These are phyloP conservation scores for Xylaria hypoxylon DNA, from an alignment of 2,329 filamentous ascomycete species.

Conservation along the genomic window DNA sequence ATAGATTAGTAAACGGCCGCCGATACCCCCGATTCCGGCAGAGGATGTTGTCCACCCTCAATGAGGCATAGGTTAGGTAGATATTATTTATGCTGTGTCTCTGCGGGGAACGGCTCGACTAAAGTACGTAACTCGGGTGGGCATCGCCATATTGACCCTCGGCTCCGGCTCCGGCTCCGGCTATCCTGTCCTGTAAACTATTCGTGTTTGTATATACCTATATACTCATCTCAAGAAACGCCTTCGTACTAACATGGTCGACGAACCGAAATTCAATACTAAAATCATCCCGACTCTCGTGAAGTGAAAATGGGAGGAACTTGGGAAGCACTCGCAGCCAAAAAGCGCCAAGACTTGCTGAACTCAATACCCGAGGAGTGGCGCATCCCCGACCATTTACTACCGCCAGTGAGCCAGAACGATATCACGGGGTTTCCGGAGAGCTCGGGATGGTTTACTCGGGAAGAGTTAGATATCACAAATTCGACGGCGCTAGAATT, in stretches of 20 bases:
- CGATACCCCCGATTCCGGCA: slow-evolving; percentile 15
- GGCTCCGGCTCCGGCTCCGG: not conserved
- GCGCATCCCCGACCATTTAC: slow-evolving; percentile 63
- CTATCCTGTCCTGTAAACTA: not conserved
- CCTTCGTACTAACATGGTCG: not conserved
- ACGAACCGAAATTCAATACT: not conserved
- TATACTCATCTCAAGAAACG: not conserved
- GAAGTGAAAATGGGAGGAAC: slow-evolving; percentile 41
- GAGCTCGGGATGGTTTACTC: slow-evolving; percentile 69
- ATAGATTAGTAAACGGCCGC: not conserved
- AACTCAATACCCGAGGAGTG: slow-evolving; percentile 68
- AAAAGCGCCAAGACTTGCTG: slow-evolving; percentile 57
- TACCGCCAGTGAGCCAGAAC: slow-evolving; percentile 65
- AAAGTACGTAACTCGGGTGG: not conserved
- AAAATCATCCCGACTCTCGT: not conserved
- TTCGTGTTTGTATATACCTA: slow-evolving; percentile 3
- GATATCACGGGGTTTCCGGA: slow-evolving; percentile 69
- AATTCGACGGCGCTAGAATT: slow-evolving; percentile 51
- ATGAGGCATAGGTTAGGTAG: not conserved
- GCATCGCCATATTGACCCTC: slow-evolving; percentile 1
- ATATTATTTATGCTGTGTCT: not conserved
- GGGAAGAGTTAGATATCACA: slow-evolving; percentile 56
- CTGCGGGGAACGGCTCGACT: slow-evolving; percentile 24
- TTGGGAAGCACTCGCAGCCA: slow-evolving; percentile 58
- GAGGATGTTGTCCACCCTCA: not conserved